Percentiles rank a stretch among this genome's conserved stretches.
phyloP scores from a whole-genome alignment of 2,329 filamentous ascomycete genomes.

The Claviceps sp. region DNA sequence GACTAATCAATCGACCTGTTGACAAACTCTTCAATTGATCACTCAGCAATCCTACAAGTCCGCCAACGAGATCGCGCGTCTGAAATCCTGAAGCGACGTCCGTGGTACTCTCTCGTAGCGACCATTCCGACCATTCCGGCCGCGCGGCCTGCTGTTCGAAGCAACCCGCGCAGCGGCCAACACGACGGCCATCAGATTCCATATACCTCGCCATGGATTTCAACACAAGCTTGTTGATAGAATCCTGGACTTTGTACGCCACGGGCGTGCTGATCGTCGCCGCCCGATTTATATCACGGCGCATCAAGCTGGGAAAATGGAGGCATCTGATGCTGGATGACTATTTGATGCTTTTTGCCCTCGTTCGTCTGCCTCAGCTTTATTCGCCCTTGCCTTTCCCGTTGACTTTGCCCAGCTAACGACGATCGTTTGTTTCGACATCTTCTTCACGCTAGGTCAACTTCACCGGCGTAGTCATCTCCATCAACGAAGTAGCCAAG shows the following conservation, averaged over 20 bases:
- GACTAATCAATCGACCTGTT: no score
- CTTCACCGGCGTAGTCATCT: constrained; percentile 26
- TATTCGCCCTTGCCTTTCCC: not conserved
- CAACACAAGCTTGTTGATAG: constrained; percentile 12
- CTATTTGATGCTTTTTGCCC: constrained; percentile 40
- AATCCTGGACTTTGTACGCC: constrained; percentile 18
- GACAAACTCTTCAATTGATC: no score
- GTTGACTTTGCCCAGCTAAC: not conserved
- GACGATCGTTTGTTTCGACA: not conserved
- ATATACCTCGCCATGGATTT: constrained; percentile 13
- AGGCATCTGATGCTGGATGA: constrained; percentile 41
- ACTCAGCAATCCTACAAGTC: no score
- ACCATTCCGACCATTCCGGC: not conserved
- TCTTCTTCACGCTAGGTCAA: constrained; percentile 2
- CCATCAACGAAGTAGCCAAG: constrained; percentile 27
- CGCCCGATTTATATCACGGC: constrained; percentile 17
- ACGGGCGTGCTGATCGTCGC: constrained; percentile 14
- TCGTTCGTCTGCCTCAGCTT: constrained; percentile 15
- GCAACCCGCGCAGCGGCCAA: not conserved
- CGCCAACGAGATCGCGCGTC: no score
- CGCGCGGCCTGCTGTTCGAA: not conserved
- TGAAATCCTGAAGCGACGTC: not conserved
- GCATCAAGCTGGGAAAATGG: constrained; percentile 28
- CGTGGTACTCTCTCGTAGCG: not conserved
- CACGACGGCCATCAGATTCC: not conserved